These are phyloP conservation scores for Penicillium polonicum DNA, from an alignment of 2,329 filamentous ascomycete species.

Conservation along the genomic window DNA sequence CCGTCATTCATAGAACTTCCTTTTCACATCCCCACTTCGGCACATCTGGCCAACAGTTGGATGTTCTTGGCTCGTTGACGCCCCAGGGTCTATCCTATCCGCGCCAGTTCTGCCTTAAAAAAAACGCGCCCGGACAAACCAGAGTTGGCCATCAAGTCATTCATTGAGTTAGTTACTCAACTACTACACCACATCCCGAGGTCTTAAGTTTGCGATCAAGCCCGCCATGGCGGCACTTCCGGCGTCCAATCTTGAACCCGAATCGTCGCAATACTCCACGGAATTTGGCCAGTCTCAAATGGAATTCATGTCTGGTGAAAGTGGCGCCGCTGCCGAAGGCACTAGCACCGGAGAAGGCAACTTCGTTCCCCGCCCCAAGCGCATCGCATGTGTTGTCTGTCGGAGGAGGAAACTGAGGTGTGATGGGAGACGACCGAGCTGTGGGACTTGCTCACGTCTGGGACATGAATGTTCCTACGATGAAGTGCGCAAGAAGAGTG, in stretches of 20 bases:
- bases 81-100: background rate
- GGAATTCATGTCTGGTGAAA: slow-evolving; percentile 19
- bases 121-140: slow-evolving; percentile 8
- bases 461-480: slow-evolving; percentile 88
- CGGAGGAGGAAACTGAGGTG: slow-evolving; percentile 89
- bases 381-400: slow-evolving; percentile 92
- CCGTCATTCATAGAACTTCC: slow-evolving; percentile 17
- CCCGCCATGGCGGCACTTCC: slow-evolving; percentile 21
- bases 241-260: slow-evolving; percentile 16
- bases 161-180: slow-evolving; percentile 15
- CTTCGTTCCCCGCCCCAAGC: slow-evolving; percentile 77
- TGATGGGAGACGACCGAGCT: slow-evolving; percentile 79
- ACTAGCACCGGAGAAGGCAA: slow-evolving; percentile 46
- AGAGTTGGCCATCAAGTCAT: slow-evolving; percentile 8
- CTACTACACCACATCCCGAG: background rate
- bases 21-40: slow-evolving; percentile 9
- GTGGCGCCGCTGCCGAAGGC: slow-evolving; percentile 34
- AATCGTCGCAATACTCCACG: slow-evolving; percentile 30
- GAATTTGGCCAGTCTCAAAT: slow-evolving; percentile 16
- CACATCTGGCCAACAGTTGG: slow-evolving; percentile 5
- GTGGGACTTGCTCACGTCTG: slow-evolving; percentile 82
- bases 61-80: slow-evolving; percentile 2
- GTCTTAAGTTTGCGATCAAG: slow-evolving; percentile 1
- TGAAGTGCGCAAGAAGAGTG: slow-evolving; percentile 89
- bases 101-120: background rate